Conservation (phyloP, 2,329 filamentous ascomycete genomes). For the Drechslera avenae region DNA sequence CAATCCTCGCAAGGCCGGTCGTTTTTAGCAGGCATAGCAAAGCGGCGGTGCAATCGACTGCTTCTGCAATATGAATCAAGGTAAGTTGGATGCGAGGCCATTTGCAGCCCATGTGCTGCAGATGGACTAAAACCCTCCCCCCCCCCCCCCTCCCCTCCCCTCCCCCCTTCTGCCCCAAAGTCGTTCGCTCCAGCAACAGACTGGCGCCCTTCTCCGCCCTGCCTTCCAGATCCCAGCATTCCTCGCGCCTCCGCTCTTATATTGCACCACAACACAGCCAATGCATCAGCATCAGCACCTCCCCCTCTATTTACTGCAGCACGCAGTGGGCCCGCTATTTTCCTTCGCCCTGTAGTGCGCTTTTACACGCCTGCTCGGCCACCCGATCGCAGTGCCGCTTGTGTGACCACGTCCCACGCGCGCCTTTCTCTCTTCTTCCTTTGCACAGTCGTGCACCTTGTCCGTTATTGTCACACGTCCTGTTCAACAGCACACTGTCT, state of each 20-base stretch:
- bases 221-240: conserved; percentile 40
- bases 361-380: conserved; percentile 37
- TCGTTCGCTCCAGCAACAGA: conserved; percentile 34
- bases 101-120: conserved; percentile 31
- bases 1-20: conserved; percentile 26
- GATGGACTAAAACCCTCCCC: conserved; percentile 17
- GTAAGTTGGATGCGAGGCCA: conserved; percentile 45
- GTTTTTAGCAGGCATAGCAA: conserved; percentile 24
- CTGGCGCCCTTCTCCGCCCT: conserved; percentile 48
- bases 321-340: conserved; percentile 36
- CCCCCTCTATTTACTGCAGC: conserved; percentile 33
- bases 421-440: conserved; percentile 25
- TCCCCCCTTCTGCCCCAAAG: conserved; percentile 27
- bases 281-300: conserved; percentile 22
- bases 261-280: conserved; percentile 37
- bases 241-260: conserved; percentile 35
- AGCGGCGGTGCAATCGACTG: conserved; percentile 25
- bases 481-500: conserved; percentile 39
- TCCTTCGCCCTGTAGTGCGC: conserved; percentile 43
- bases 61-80: conserved; percentile 45
- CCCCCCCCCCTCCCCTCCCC: no score
- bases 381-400: conserved; percentile 44
- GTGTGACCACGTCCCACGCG: conserved; percentile 44
- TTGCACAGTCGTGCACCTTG: conserved; percentile 43
- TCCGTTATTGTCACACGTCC: conserved; percentile 46